Evolutionary conservation across 2,329 filamentous ascomycete genomes (phyloP), one percentile per base, ranked within the genome.

Genomic region (Aspergillus alliaceus): DNA sequence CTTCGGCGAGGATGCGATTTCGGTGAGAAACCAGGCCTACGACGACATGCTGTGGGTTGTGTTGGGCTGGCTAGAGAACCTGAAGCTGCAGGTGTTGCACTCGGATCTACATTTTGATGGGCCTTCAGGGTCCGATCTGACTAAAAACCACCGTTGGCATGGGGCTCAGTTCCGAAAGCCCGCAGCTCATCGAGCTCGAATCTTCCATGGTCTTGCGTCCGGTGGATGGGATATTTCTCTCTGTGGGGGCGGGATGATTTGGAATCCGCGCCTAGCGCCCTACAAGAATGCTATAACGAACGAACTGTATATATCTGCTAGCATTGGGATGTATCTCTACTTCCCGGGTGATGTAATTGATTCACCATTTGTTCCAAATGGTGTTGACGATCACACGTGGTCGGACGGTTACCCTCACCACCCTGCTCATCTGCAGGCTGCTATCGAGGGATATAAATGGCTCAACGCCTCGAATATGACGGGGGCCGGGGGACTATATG

Each of bases 251-350:
- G 93, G 93, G 44, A 96, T 98, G 90, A 84, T 86, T 14, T 98
- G 93, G 93, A 96, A 90, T 64, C 91, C 91, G 2, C 84, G 85
- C 34, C 77, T 93, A 27, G 75, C 82, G 37, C 91, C 92, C 0
- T 98, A 97, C 79, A 98, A 97, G 71, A 98, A 98, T 68, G 91
- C 93, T 61, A 96, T 98, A 66, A 98, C 93, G 29, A 97, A 97
- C 69, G 86, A 97, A 71, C 83, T 97, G 1, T 97, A 85, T 76
- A 90, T 97, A 59, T 83, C 93, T 0, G 91, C 91, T 0, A 95
- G 90, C 22, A 84, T 93, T 34, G 85, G 83, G 53, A 97, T 98
- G 93, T 97, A 96, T 70, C 82, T 95, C 5, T 84, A 93, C 69
- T 96, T 93, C 63, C 91, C 93, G 0, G 90, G 91, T 1, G 91